Evolutionary conservation across 805 yeast species (phyloP).

Genomic region (Vanderwaltozyma polyspora): DNA sequence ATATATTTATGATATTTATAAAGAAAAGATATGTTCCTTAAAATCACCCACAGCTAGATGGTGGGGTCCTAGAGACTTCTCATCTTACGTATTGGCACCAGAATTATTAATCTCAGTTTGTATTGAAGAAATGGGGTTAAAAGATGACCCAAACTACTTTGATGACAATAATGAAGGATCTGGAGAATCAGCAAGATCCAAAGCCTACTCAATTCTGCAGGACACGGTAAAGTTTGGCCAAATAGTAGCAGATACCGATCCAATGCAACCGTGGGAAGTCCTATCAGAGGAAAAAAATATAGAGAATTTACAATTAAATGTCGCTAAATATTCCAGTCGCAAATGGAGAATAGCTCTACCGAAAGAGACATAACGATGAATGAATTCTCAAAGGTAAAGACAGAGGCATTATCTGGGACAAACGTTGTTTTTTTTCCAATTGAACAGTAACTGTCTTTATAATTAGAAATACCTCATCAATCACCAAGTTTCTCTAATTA

Average conservation of each 20-base stretch:
- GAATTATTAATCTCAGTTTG: conserved; percentile 46
- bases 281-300: conserved; percentile 4
- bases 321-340: too few species aligned
- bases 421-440: too few species aligned
- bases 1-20: conserved; percentile 29
- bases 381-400: too few species aligned
- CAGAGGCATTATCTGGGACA: too few species aligned
- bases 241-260: conserved; percentile 19
- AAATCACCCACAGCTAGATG: conserved; percentile 40
- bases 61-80: conserved; percentile 51
- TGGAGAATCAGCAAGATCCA: conserved; percentile 21
- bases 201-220: conserved; percentile 38
- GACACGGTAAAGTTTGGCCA: conserved; percentile 40
- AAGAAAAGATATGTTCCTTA: conserved; percentile 22
- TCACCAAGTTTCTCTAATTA: too few species aligned
- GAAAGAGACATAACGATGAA: too few species aligned
- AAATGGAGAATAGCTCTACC: too few species aligned
- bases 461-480: too few species aligned
- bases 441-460: too few species aligned
- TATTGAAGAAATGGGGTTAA: conserved; percentile 32
- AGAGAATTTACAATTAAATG: too few species aligned
- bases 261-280: conserved; percentile 22
- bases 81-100: conserved; percentile 49
- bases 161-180: not conserved
- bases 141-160: conserved; percentile 3